Base-by-base conservation (phyloP, 805 yeast species). In the Yarrowia keelungensis region DNA sequence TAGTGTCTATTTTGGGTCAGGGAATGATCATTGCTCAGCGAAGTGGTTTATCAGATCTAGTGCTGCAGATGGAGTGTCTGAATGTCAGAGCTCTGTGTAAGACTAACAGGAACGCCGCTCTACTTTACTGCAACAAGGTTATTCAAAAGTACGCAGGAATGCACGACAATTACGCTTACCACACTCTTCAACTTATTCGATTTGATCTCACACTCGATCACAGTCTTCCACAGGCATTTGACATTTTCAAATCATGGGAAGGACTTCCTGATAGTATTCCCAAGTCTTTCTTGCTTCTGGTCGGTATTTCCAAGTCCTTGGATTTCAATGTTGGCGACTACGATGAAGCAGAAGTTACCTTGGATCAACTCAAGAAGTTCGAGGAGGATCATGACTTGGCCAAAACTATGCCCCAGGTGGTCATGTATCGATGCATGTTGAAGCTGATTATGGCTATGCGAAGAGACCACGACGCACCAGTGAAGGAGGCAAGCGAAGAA, bases 51-150 rank as follows among this genome's bases (percentile, higher is more conserved):
- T n/a, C 26, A 14, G 67, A 46, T 38, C 53, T 67, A 15, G 53
- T 46, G 2, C 39, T 59, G 16, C 69, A 67, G 32, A 54, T 67
- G 65, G 67, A 58, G 32, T 54, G 66, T 46, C 69, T 67, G 32
- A 67, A 67, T 9, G 53, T 67, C 10, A 67, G 53, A 16, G 45
- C 67, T 11, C 32, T 58, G 32, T 38, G 39, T 43, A n/a, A 15
- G 7, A 53, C 69, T n/a, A 45, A 26, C 38, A 12, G 56, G 35
- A 62, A 62, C 3, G 67, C 56, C 2, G 69, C 66, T 22, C 54
- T 45, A 9, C 39, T 62, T 10, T 15, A 67, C 35, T 42, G 67
- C 56, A 35, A 22, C 38, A 42, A 26, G 9, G 35, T 56, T 9
- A 19, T 43, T 15, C 53, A 38, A 15, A 45, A 38, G 45, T 46